Evolutionary conservation across 2,329 filamentous ascomycete species (phyloP), one percentile per base, ranked within the genome.

Genomic region (Fusarium penzigii): DNA sequence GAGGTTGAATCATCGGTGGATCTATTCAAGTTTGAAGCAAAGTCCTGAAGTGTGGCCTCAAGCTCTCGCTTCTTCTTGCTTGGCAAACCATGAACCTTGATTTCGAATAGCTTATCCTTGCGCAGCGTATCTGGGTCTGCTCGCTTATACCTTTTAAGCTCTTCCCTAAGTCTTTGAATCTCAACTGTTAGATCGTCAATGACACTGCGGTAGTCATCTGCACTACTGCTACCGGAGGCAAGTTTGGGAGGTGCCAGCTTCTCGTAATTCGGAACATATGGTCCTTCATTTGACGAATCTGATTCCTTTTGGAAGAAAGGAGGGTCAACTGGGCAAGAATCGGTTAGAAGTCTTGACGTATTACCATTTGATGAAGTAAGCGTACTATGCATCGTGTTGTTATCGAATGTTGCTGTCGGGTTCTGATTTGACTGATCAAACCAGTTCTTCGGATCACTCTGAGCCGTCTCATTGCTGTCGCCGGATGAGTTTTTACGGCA

Each of bases 171-270:
- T 46, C 84, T 86, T 68, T 90, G 89, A 67, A 94, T 95, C 66
- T 92, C 88, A 25, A 96, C 77, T 0, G 90, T 96, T 52, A 96
- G 71, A 66, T 96, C 91, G 63, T 96, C 90, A 44, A 96, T 95
- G 14, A 96, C 89, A 59, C 88, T 88, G 43, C 90, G 80, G 54
- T 85, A 92, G 50, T 92, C 90, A 51, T 89, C 89, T 29, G 82
- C 84, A 46, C 85, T 87, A 65, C 83, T 89, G 65, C 72, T 82
- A 17, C 70, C 81, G 38, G 67, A 52, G 0, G 65, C 63, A 5
- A 70, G 70, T 8, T 68, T 70, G 0, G 72, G 59, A 0, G 61
- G 67, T 3, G 39, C 61, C 16, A 55, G 62, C 44, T 56, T 56
- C 32, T 66, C 53, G 57, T 59, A 53, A 58, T 57, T 64, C 3